Percentiles rank a stretch among this genome's conserved stretches.
These are phyloP conservation scores for Salvia rosmarinus DNA, from an alignment of 257 asterid species.

Conservation along the genomic window DNA sequence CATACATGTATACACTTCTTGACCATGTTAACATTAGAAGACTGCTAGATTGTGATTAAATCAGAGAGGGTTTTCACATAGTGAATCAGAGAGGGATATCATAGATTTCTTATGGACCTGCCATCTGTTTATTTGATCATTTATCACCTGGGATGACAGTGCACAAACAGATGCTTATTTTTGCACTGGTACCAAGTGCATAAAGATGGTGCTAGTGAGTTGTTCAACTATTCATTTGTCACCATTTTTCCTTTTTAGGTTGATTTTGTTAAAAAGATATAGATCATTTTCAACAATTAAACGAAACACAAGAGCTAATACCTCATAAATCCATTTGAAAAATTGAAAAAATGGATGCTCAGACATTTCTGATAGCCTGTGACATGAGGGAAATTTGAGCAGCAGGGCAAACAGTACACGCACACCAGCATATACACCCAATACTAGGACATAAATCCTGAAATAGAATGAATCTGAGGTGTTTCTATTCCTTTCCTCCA, in stretches of 20 bases:
- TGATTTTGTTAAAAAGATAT: slow-evolving; percentile 21
- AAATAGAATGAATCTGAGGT: slow-evolving; percentile 72
- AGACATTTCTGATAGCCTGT: slow-evolving; percentile 80
- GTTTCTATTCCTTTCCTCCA: slow-evolving; percentile 64
- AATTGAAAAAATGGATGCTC: slow-evolving; percentile 95
- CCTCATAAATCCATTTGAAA: slow-evolving; percentile 99
- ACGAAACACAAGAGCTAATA: slow-evolving; percentile 26
- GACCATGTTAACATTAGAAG: not conserved
- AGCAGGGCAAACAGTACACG: slow-evolving; percentile 73
- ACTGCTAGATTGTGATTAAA: slow-evolving; percentile 2
- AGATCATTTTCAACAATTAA: slow-evolving; percentile 11
- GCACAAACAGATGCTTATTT: not conserved
- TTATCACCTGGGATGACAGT: slow-evolving; percentile 4
- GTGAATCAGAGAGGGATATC: slow-evolving; percentile 3
- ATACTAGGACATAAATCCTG: slow-evolving; percentile 82
- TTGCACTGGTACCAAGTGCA: slow-evolving; percentile 2
- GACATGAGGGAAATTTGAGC: slow-evolving; percentile 82
- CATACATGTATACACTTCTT: not conserved
- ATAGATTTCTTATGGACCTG: slow-evolving; percentile 4
- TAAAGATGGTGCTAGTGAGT: not conserved
- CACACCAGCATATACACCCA: slow-evolving; percentile 91
- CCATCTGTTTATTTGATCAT: not conserved
- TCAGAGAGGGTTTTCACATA: not conserved
- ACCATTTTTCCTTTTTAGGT: slow-evolving; percentile 17
- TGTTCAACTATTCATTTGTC: not conserved